Evolutionary conservation across 2,329 filamentous ascomycete species (phyloP).

Genomic region (Fusarium dlaminii): DNA sequence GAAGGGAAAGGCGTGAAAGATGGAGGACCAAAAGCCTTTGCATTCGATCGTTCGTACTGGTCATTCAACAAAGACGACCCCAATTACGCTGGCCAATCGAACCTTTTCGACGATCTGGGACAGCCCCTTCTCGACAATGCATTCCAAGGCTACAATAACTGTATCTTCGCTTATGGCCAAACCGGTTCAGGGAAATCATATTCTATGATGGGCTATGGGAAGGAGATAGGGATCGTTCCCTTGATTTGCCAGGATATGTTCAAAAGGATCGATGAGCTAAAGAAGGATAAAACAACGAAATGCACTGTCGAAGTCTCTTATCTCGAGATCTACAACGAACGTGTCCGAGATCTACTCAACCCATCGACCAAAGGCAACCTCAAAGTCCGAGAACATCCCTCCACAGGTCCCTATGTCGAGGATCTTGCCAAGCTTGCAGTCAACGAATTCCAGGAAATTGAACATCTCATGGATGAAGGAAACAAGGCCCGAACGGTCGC

Average conservation of each 20-base stretch:
- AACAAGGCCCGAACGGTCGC: conserved; percentile 99
- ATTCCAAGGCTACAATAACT: conserved; percentile 98
- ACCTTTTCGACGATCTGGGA: conserved; percentile 88
- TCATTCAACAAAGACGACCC: conserved; percentile 86
- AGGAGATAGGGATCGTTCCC: conserved; percentile 94
- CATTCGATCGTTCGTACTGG: conserved; percentile 98
- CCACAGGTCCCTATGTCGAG: conserved; percentile 97
- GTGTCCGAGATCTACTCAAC: conserved; percentile 94
- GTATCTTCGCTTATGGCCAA: conserved; percentile 98
- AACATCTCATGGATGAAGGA: conserved; percentile 98
- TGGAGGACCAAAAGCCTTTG: conserved; percentile 82
- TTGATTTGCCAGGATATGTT: conserved; percentile 99
- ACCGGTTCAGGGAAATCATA: conserved; percentile 99
- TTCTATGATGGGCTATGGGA: conserved; percentile 99
- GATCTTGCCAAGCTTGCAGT: conserved; percentile 96
- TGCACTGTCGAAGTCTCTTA: conserved; percentile 99
- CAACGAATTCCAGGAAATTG: conserved; percentile 92
- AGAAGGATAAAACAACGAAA: conserved; percentile 77
- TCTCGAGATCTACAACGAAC: conserved; percentile 98
- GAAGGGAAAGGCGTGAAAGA: conserved; percentile 75
- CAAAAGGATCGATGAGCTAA: conserved; percentile 77
- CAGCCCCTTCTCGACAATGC: conserved; percentile 95
- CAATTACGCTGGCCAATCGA: conserved; percentile 89
- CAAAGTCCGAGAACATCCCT: conserved; percentile 96
- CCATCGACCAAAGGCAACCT: conserved; percentile 95